Evolutionary conservation across 2,329 filamentous ascomycete species (phyloP).

Genomic region (Arthrinium puccinioides): DNA sequence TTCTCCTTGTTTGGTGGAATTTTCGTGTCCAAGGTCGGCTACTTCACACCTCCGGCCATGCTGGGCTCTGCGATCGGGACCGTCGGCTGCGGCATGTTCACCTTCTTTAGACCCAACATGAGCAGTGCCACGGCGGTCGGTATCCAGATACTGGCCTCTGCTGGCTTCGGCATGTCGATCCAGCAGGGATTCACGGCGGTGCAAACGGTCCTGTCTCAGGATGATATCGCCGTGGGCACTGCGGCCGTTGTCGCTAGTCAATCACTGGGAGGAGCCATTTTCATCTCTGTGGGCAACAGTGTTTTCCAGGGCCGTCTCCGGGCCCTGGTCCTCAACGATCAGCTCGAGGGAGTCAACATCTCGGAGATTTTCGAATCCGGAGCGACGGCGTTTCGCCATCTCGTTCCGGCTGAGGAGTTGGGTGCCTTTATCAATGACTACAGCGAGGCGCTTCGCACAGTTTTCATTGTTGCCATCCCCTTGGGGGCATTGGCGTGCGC

Average conservation of each 20-base stretch:
- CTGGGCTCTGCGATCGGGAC: conserved; percentile 20
- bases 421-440: conserved; percentile 8
- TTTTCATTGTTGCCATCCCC: conserved; percentile 13
- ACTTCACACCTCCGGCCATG: conserved; percentile 16
- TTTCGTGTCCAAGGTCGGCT: conserved; percentile 15
- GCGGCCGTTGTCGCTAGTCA: conserved; percentile 33
- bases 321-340: conserved; percentile 5
- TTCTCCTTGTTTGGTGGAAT: conserved; percentile 16
- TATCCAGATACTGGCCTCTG: conserved; percentile 24
- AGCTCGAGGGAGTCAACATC: conserved; percentile 13
- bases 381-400: conserved; percentile 14
- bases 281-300: conserved; percentile 37
- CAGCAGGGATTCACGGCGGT: conserved; percentile 32
- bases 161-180: conserved; percentile 30
- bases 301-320: conserved; percentile 29
- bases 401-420: conserved; percentile 12
- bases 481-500: conserved; percentile 12
- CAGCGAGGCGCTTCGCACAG: conserved; percentile 13
- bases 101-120: conserved; percentile 22
- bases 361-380: conserved; percentile 11
- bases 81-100: conserved; percentile 28
- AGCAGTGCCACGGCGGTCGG: conserved; percentile 26
- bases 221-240: conserved; percentile 34
- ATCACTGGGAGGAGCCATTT: conserved; percentile 36
- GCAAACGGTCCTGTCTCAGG: conserved; percentile 28